These are phyloP conservation scores for Petunia axillaris DNA, from an alignment of 257 asterid genomes.

Conservation along the genomic window DNA sequence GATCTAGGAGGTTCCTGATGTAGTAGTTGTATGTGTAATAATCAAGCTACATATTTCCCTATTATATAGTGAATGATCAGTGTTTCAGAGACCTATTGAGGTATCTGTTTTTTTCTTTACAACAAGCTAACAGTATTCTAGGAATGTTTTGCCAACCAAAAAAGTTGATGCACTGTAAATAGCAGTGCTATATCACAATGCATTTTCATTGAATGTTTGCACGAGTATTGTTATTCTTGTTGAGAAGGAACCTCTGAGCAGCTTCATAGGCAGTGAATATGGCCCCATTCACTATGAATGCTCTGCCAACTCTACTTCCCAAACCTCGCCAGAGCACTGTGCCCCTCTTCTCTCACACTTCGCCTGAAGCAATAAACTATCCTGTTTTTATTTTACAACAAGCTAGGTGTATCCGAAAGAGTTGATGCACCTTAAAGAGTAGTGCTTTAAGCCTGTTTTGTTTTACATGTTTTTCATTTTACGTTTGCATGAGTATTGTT, in stretches of 20 bases:
- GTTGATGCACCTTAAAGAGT: not conserved
- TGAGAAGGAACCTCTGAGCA: conserved; percentile 51
- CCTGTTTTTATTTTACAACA: not conserved
- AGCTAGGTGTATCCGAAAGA: not conserved
- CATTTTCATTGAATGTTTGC: conserved; percentile 39
- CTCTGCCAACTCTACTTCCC: conserved; percentile 68
- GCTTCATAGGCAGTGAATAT: conserved; percentile 75
- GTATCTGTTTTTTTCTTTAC: too few relatives aligned
- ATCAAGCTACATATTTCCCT: not conserved
- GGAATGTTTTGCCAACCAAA: not conserved
- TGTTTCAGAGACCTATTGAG: not conserved
- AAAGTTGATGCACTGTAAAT: not conserved
- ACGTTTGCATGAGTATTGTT: conserved; percentile 31
- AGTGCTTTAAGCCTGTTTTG: conserved; percentile 16
- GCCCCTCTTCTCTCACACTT: conserved; percentile 61
- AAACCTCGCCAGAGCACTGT: conserved; percentile 73
- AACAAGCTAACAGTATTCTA: too few relatives aligned
- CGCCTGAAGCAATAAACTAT: conserved; percentile 56
- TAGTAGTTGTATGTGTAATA: not conserved
- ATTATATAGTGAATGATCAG: conserved; percentile 8
- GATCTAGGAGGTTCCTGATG: too few relatives aligned
- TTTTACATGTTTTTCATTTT: conserved; percentile 36
- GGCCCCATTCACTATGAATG: conserved; percentile 72
- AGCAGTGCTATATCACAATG: not conserved
- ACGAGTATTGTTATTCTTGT: conserved; percentile 28